A percentile compares a stretch with the other conserved stretches of the same genome.
Evolutionary conservation across 495 filamentous ascomycete species (phyloP).

Genomic region (Hypoxylon lienhwacheense): DNA sequence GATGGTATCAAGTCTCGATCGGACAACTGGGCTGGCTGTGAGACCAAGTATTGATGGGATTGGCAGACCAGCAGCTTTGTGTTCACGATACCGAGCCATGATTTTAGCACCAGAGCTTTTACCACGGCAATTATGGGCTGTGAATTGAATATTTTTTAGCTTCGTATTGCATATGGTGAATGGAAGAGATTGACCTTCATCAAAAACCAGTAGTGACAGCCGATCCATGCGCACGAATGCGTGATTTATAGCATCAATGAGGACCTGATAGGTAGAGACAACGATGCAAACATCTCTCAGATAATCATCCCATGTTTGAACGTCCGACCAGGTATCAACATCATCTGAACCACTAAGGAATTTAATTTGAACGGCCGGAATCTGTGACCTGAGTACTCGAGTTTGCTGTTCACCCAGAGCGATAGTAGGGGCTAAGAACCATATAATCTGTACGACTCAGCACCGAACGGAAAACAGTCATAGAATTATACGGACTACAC

Average conservation of each 20-base stretch:
- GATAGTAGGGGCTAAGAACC: constrained; percentile 85
- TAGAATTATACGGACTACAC: constrained; percentile 17
- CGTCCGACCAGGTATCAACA: constrained; percentile 74
- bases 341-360: constrained; percentile 69
- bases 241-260: constrained; percentile 78
- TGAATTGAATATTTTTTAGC: constrained; percentile 12
- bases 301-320: constrained; percentile 71
- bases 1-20: constrained; percentile 54
- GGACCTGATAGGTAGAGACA: constrained; percentile 74
- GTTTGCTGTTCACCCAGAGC: constrained; percentile 74
- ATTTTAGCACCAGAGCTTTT: constrained; percentile 72
- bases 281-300: constrained; percentile 70
- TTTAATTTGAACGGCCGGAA: constrained; percentile 64
- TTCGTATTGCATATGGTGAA: not conserved
- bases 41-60: constrained; percentile 80
- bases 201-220: constrained; percentile 77
- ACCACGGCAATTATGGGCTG: constrained; percentile 70
- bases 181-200: constrained; percentile 68
- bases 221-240: constrained; percentile 71
- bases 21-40: constrained; percentile 79
- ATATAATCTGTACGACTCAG: constrained; percentile 62
- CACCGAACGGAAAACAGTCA: constrained; percentile 6
- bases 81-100: constrained; percentile 74
- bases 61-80: constrained; percentile 37
- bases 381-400: constrained; percentile 60